phyloP scores from a whole-genome alignment of 345 rosid species.

The Tarenaya hassleriana region DNA sequence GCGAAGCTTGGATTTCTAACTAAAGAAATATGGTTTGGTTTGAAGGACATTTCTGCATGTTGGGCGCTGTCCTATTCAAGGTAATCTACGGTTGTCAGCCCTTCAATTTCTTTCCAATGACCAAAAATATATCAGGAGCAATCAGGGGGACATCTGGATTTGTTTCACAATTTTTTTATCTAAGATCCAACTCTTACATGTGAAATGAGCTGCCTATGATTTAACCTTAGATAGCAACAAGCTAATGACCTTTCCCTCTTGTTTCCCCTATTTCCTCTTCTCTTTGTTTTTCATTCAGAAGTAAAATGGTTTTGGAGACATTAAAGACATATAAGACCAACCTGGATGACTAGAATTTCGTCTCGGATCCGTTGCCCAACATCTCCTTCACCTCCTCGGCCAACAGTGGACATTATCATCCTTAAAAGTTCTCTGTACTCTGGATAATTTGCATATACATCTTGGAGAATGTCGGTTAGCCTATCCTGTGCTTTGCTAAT shows the following conservation, averaged over 20 bases:
- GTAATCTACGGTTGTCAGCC: too few relatives aligned
- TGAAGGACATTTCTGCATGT: too few relatives aligned
- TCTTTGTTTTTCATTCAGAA: constrained; percentile 8
- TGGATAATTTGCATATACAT: constrained; percentile 46
- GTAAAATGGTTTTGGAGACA: constrained; percentile 2
- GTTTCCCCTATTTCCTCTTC: constrained; percentile 1
- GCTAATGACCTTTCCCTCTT: not conserved
- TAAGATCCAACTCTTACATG: too few relatives aligned
- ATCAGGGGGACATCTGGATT: too few relatives aligned
- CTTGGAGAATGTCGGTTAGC: constrained; percentile 73
- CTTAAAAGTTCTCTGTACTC: constrained; percentile 69
- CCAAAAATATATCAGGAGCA: too few relatives aligned
- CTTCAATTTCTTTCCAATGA: too few relatives aligned
- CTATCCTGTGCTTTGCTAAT: constrained; percentile 97
- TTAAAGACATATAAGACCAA: constrained; percentile 27
- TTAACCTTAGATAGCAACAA: too few relatives aligned
- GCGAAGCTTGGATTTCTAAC: too few relatives aligned
- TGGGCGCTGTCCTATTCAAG: too few relatives aligned
- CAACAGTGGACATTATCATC: constrained; percentile 91
- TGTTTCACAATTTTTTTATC: too few relatives aligned
- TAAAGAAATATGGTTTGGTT: too few relatives aligned
- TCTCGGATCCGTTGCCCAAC: constrained; percentile 99
- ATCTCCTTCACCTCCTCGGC: constrained; percentile 99
- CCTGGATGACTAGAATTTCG: constrained; percentile 97
- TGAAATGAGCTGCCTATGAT: too few relatives aligned